These are phyloP conservation scores for Teratosphaeria zuluensis DNA, from an alignment of 2,329 filamentous ascomycete species.

Conservation along the genomic window DNA sequence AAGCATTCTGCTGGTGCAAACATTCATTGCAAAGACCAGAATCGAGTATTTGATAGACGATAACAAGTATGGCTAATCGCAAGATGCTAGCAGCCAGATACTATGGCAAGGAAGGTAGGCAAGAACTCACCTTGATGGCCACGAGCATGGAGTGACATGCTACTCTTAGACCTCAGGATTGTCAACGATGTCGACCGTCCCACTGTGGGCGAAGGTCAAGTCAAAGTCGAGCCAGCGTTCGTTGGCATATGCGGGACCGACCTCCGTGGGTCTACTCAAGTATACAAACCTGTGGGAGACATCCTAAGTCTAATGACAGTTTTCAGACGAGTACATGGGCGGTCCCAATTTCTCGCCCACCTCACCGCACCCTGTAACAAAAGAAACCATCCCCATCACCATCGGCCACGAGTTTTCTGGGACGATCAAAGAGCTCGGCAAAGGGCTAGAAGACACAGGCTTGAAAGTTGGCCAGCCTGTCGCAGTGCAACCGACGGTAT, in stretches of 20 bases:
- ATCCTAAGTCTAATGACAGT: no score
- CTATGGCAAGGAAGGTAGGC: constrained; percentile 37
- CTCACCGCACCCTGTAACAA: constrained; percentile 48
- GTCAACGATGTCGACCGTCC: constrained; percentile 41
- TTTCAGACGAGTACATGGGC: constrained; percentile 36
- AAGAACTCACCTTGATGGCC: not conserved
- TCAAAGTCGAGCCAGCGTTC: constrained; percentile 36
- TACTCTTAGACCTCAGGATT: constrained; percentile 40
- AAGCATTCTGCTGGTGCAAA: no score
- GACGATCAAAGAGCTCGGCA: constrained; percentile 49
- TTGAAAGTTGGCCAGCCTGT: constrained; percentile 48
- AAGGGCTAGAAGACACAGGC: constrained; percentile 18
- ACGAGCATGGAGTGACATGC: not conserved
- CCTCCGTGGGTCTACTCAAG: constrained; percentile 26
- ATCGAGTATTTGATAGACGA: no score
- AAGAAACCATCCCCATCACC: constrained; percentile 47
- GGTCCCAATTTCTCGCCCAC: constrained; percentile 38
- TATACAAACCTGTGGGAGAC: no score
- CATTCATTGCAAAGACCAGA: no score
- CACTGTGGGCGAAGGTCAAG: constrained; percentile 40
- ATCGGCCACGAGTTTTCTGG: constrained; percentile 59
- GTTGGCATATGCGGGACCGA: constrained; percentile 48
- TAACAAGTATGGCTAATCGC: not conserved
- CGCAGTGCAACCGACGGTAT: constrained; percentile 51
- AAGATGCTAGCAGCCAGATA: constrained; percentile 47